A percentile compares a stretch with the other conserved stretches of the same genome.
These are phyloP conservation scores for Phytophthora multivora DNA, from an alignment of 352 stramenopile species.

Conservation along the genomic window DNA sequence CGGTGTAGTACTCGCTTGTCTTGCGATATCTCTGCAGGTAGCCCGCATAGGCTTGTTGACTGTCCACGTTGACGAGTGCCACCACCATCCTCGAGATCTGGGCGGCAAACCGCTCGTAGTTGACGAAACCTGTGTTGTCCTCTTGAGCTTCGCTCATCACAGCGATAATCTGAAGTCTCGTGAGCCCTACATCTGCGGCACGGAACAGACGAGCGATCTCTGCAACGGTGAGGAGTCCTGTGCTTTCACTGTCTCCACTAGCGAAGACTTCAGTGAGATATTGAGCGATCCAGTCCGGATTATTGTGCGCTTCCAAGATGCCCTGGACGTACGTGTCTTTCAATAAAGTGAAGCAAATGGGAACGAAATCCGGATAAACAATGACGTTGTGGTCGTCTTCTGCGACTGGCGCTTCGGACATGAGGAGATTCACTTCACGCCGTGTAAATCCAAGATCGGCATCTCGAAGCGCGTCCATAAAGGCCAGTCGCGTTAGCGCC, in stretches of 20 bases:
- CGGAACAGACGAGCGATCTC: conserved; percentile 67
- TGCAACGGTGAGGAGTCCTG: conserved; percentile 60
- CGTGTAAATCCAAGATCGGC: conserved; percentile 69
- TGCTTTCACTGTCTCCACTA: conserved; percentile 66
- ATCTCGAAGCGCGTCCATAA: conserved; percentile 72
- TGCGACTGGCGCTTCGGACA: conserved; percentile 54
- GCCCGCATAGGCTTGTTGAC: conserved; percentile 57
- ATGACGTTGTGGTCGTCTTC: conserved; percentile 40
- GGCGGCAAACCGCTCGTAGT: conserved; percentile 74
- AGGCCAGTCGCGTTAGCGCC: conserved; percentile 50
- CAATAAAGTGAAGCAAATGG: conserved; percentile 64
- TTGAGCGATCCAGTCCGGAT: conserved; percentile 69
- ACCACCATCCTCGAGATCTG: conserved; percentile 76
- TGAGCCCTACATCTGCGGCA: conserved; percentile 72
- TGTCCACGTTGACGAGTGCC: conserved; percentile 68
- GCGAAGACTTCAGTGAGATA: conserved; percentile 79
- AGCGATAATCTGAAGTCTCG: conserved; percentile 73
- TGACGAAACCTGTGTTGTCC: conserved; percentile 76
- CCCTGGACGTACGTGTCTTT: conserved; percentile 56
- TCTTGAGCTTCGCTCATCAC: conserved; percentile 75
- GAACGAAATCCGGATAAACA: conserved; percentile 61
- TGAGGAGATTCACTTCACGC: conserved; percentile 78
- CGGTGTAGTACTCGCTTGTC: conserved; percentile 76
- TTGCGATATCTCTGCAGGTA: conserved; percentile 73
- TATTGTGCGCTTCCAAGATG: conserved; percentile 64